Percentiles rank a stretch among this genome's conserved stretches.
These are phyloP conservation scores for Cladosporium sp. DNA, from an alignment of 2,329 filamentous ascomycete genomes.

Conservation along the genomic window DNA sequence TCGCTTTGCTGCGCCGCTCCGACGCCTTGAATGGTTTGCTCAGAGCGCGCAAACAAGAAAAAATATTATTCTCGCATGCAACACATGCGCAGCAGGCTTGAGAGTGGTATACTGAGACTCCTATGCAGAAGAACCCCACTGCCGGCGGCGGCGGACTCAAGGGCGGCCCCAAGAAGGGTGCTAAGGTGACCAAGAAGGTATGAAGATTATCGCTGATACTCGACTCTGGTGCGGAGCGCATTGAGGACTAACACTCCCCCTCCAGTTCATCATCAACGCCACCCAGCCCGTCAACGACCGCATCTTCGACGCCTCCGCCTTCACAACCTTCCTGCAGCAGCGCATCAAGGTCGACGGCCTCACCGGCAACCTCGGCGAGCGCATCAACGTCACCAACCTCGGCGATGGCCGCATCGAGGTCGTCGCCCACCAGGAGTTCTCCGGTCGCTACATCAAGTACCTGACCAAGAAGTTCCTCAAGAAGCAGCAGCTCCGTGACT, in stretches of 20 bases:
- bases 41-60: conserved; percentile 12
- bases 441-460: conserved; percentile 99
- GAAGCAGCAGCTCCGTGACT: conserved; percentile 99
- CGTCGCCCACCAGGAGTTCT: conserved; percentile 95
- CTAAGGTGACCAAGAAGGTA: conserved; percentile 86
- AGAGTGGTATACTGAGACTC: conserved; percentile 24
- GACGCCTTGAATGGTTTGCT: conserved; percentile 37
- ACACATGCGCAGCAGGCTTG: conserved; percentile 76
- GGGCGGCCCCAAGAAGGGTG: conserved; percentile 43
- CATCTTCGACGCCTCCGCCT: conserved; percentile 98
- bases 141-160: conserved; percentile 32
- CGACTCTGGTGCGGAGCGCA: not conserved
- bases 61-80: not conserved
- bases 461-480: conserved; percentile 99
- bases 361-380: conserved; percentile 95
- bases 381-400: conserved; percentile 81
- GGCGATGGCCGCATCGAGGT: conserved; percentile 98
- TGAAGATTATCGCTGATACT: conserved; percentile 20
- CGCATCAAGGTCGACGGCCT: conserved; percentile 99
- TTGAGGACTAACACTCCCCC: not conserved
- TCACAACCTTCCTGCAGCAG: conserved; percentile 99
- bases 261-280: conserved; percentile 97
- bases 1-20: conserved; percentile 87
- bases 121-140: conserved; percentile 55
- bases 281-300: conserved; percentile 97